Conservation (phyloP, 208 protist species). For the Acanthamoeba castellanii region DNA sequence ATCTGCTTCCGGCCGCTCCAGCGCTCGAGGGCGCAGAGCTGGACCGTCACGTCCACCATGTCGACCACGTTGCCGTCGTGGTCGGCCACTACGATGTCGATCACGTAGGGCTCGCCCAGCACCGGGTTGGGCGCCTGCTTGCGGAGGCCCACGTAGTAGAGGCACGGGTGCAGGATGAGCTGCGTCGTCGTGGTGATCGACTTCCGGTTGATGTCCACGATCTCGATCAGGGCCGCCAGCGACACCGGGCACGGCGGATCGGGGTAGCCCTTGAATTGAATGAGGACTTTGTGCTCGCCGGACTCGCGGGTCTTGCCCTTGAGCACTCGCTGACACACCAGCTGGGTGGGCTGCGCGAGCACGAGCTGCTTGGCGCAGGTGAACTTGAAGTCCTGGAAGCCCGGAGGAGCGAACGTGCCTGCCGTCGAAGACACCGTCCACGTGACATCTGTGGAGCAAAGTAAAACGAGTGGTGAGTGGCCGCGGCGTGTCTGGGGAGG, state of each 20-base stretch:
- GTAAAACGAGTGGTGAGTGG: background rate
- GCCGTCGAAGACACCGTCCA: conserved; percentile 55
- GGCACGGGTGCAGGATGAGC: conserved; percentile 70
- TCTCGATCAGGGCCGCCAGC: conserved; percentile 67
- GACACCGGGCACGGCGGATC: conserved; percentile 68
- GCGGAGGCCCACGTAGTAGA: conserved; percentile 73
- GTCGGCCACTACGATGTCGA: conserved; percentile 67
- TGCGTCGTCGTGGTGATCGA: conserved; percentile 63
- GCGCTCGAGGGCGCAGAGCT: background rate
- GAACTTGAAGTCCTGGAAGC: conserved; percentile 50
- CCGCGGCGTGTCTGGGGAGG: too few relatives aligned
- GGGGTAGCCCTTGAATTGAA: conserved; percentile 71
- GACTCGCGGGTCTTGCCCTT: conserved; percentile 64
- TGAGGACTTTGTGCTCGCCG: conserved; percentile 68
- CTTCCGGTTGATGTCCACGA: conserved; percentile 73
- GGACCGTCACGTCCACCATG: background rate
- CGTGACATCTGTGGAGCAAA: conserved; percentile 23
- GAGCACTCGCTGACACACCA: conserved; percentile 40
- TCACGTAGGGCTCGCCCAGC: conserved; percentile 7
- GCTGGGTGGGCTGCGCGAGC: conserved; percentile 19
- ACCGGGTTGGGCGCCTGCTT: conserved; percentile 27
- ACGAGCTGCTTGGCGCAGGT: conserved; percentile 36
- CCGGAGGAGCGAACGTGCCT: conserved; percentile 65
- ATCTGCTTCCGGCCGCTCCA: background rate
- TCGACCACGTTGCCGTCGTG: conserved; percentile 53